Evolutionary conservation across 164 flowering plant species (phyloP).

Genomic region (Vitis rupestris): DNA sequence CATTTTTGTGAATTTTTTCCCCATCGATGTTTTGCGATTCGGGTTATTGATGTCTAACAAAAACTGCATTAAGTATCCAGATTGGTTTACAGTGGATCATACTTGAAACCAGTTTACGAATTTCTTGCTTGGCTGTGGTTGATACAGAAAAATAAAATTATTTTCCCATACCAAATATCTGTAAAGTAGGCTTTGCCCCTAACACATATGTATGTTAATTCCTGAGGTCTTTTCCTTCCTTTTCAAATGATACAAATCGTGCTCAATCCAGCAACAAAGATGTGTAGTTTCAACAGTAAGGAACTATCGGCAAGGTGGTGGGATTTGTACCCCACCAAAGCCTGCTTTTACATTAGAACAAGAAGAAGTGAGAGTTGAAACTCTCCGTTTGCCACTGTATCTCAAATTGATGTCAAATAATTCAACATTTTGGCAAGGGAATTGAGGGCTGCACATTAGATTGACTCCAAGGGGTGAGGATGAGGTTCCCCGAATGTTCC

Average conservation of each 20-base stretch:
- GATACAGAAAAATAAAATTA: too few species aligned
- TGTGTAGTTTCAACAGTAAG: not conserved
- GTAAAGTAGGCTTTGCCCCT: not conserved
- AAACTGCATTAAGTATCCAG: too few species aligned
- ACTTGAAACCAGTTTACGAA: too few species aligned
- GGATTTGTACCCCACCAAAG: slow-evolving; percentile 25
- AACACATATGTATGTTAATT: not conserved
- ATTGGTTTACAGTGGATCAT: too few species aligned
- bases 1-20: too few species aligned
- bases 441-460: slow-evolving; percentile 37
- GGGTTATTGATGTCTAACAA: too few species aligned
- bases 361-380: slow-evolving; percentile 1
- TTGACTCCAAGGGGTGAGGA: slow-evolving; percentile 21
- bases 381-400: slow-evolving; percentile 3
- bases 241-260: not conserved
- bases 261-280: not conserved
- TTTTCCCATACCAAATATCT: not conserved
- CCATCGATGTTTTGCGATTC: too few species aligned
- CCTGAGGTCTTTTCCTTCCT: not conserved
- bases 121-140: too few species aligned
- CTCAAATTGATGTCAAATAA: slow-evolving; percentile 31
- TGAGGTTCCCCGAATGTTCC: slow-evolving; percentile 46
- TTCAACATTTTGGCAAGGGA: slow-evolving; percentile 34
- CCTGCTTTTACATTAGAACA: slow-evolving; percentile 25
- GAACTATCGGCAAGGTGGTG: slow-evolving; percentile 28